Conservation (phyloP, 1,139 yeast species). For the Debaryomyces subglobosus region DNA sequence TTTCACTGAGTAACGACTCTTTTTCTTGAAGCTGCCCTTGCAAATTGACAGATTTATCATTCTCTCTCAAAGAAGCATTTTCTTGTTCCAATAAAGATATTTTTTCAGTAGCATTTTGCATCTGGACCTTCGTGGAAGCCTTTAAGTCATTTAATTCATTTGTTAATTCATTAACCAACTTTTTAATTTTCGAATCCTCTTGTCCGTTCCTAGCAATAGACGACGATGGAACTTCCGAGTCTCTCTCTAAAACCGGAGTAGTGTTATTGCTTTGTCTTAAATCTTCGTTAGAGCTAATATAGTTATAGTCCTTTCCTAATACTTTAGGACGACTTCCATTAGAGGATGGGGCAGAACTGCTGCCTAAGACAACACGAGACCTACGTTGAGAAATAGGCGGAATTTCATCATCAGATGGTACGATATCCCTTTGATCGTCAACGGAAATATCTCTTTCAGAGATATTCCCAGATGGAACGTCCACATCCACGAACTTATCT, state of each 20-base stretch:
- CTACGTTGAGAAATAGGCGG: not conserved
- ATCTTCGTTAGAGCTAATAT: conserved; percentile 2
- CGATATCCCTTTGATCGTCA: conserved; percentile 18
- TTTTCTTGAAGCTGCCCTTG: conserved; percentile 34
- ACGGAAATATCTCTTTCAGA: conserved; percentile 23
- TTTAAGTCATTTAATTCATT: conserved; percentile 50
- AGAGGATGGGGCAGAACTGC: not conserved
- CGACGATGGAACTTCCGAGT: not conserved
- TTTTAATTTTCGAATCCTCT: conserved; percentile 35
- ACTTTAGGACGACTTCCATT: not conserved
- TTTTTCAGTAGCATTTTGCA: conserved; percentile 55
- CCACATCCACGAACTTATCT: conserved; percentile 35
- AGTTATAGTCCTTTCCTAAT: conserved; percentile 5
- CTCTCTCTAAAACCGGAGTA: conserved; percentile 15
- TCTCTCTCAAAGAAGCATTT: conserved; percentile 32
- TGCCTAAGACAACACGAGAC: not conserved
- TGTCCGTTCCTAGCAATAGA: not conserved
- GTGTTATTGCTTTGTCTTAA: conserved; percentile 12
- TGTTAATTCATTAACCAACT: conserved; percentile 45
- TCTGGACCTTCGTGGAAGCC: conserved; percentile 50
- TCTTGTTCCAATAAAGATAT: conserved; percentile 52
- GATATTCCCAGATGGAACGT: conserved; percentile 26
- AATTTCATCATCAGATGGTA: conserved; percentile 4
- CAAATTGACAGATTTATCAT: conserved; percentile 21
- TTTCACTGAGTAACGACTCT: conserved; percentile 36